Evolutionary conservation across 192 early-diverging fungal species (phyloP), one percentile per base, ranked within the genome.

Genomic region (Gigaspora rosea): DNA sequence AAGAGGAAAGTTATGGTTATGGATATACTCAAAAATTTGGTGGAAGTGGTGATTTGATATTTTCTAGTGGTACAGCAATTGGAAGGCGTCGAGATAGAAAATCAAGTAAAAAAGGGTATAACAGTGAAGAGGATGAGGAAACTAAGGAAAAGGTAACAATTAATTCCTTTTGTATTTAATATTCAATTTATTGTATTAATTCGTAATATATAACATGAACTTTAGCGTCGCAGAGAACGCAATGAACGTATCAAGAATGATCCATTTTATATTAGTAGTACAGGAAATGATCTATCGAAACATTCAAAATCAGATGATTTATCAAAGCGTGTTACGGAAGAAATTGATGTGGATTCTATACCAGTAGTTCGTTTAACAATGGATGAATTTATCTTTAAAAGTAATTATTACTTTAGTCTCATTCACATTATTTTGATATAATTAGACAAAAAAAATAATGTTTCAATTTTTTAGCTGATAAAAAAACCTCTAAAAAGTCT

Each of bases 301-400:
- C 66, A 59, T 4, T 50, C 76, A 22, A 83, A 84, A 33, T 41
- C 59, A 9, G n/a, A 67, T 22, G 22, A 10, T 16, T 50, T 12
- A n/a, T 52, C 81, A 56, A 46, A 77, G 47, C 68, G 61, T 54
- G 36, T 81, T 57, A 79, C 78, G 9, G 88, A 88, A 27, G 88
- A 92, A 78, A 84, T 88, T 70, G 91, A 92, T 72, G 92, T 95
- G 0, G 91, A 96, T 73, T 86, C 87, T 13, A 95, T 96, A 69
- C 94, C 94, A 4, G 91, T 96, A 61, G 90, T 96, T 4, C 82
- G 88, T 41, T 83, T 96, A 27, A 86, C 85, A 61, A 82, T 94
- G 62, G 86, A 88, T 68, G 88, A 85, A 12, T 82, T 89, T 50
- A 76, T 78, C 41, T 62, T 63, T 49, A 63, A 59, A 61, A 16